Base-by-base conservation (phyloP, 2,329 filamentous ascomycete genomes). In the Raffaelea deltoideospora region DNA sequence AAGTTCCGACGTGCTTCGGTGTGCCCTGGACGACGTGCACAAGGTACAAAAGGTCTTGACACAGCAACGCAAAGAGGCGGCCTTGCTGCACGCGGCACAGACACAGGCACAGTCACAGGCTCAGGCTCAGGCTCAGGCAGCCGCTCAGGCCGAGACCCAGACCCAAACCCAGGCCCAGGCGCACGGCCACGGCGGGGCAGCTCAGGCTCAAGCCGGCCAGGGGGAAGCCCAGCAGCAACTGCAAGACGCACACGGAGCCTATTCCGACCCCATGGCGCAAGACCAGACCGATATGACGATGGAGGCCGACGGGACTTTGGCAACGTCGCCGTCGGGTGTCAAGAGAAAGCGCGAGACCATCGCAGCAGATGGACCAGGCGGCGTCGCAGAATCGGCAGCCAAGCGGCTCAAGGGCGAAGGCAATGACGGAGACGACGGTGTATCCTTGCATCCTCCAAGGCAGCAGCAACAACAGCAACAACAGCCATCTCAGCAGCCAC, bases 271-370 rank as follows among this genome's bases (percentile, higher is more conserved):
- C n/a, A n/a, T n/a, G n/a, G n/a, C n/a, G n/a, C n/a, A n/a, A n/a
- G n/a, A n/a, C n/a, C n/a, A n/a, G n/a, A n/a, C n/a, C n/a, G n/a
- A n/a, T n/a, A n/a, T n/a, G n/a, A n/a, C n/a, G n/a, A n/a, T n/a
- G n/a, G n/a, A n/a, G n/a, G n/a, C n/a, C n/a, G n/a, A n/a, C n/a
- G n/a, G n/a, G n/a, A n/a, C n/a, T n/a, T n/a, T n/a, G n/a, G n/a
- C n/a, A n/a, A n/a, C n/a, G 6, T 61, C 62, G 3, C 58, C 64
- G 2, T 56, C 56, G 5, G 53, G 54, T 15, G 56, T 56, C 27
- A 92, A 95, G 61, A 67, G 87, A 41, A 94, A 94, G 57, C 74
- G 84, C 17, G 79, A 79, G 17, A 57, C 65, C 7, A n/a, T n/a
- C n/a, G n/a, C n/a, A n/a, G n/a, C n/a, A n/a, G n/a, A n/a, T n/a